Base-by-base conservation (phyloP, 2,329 filamentous ascomycete species). In the Scytalidium sp. region DNA sequence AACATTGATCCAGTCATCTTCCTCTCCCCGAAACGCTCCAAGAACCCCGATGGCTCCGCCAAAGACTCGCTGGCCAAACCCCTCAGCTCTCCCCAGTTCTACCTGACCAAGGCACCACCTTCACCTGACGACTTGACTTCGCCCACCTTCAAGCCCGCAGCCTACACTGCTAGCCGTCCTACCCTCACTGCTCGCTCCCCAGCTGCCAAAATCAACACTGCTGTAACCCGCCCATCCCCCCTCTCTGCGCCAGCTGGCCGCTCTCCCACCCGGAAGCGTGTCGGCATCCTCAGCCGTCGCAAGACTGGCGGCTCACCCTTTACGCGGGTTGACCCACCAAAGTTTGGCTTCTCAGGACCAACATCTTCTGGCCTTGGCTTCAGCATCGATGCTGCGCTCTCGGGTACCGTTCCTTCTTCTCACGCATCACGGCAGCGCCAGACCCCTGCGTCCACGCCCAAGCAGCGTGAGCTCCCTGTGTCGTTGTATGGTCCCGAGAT, bases 301-400 rank as follows among this genome's bases (percentile, higher is more conserved):
- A 81, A 82, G 52, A 80, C 78, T 15, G 32, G 11, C 4, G 78
- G 77, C n/a, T 76, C 81, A 5, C 75, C 78, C 13, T 83, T 85
- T 67, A 74, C 79, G 41, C 87, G 90, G 43, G 75, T 92, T 48
- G 87, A 93, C 57, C 85, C 87, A 1, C 85, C 88, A 2, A 70
- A 79, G 13, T 84, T 85, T 65, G 69, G 71, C 45, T 70, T 72
- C 53, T 74, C 71, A 50, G 71, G 69, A 21, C 66, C 71, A 25
- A 60, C 71, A n/a, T 70, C 75, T 6, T 72, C 86, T 3, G 55
- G 57, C 3, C 46, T 64, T 2, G 88, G 90, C 1, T 95, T 96
- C 70, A 92, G 87, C 47, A 84, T 96, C 52, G 88, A 94, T 64
- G 87, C 89, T 20, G 92, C 90, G 3, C 80, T 95, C 55, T 88